Evolutionary conservation across 495 filamentous ascomycete species (phyloP).

Genomic region (Trichocladium uniseriatum): DNA sequence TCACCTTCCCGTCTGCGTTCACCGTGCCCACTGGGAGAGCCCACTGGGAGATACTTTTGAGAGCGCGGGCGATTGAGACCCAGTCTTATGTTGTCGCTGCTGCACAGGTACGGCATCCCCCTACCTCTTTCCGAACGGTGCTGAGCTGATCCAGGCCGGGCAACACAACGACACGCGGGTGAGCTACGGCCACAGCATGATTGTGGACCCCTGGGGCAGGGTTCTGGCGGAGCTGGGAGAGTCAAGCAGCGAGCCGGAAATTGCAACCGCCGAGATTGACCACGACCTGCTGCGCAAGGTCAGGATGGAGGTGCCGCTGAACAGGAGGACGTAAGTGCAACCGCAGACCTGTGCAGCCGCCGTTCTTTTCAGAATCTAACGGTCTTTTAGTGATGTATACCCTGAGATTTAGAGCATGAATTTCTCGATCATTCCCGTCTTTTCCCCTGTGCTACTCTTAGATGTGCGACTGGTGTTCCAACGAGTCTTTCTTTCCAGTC

Average conservation of each 20-base stretch:
- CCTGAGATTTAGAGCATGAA: conserved; percentile 13
- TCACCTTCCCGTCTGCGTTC: conserved; percentile 87
- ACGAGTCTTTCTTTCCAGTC: too few species aligned
- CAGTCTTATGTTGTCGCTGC: conserved; percentile 83
- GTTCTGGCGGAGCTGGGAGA: conserved; percentile 56
- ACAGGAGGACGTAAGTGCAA: conserved; percentile 46
- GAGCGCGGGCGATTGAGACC: conserved; percentile 81
- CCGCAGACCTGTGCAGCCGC: not conserved
- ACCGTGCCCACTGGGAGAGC: conserved; percentile 77
- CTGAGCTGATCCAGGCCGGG: conserved; percentile 1
- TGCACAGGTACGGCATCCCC: conserved; percentile 57
- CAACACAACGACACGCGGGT: conserved; percentile 65
- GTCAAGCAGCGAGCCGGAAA: conserved; percentile 30
- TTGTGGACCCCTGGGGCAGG: conserved; percentile 81
- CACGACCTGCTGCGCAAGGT: conserved; percentile 36
- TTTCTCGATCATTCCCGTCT: too few species aligned
- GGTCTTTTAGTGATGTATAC: conserved; percentile 18
- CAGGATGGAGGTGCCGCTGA: conserved; percentile 54
- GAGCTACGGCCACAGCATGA: conserved; percentile 85
- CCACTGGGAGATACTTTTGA: conserved; percentile 74
- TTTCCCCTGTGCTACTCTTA: too few species aligned
- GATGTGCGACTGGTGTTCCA: too few species aligned
- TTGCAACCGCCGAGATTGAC: conserved; percentile 43
- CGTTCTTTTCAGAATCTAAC: not conserved
- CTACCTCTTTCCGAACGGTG: too few species aligned